Base-by-base conservation (phyloP, 805 yeast species). In the Blastobotrys muscicola region DNA sequence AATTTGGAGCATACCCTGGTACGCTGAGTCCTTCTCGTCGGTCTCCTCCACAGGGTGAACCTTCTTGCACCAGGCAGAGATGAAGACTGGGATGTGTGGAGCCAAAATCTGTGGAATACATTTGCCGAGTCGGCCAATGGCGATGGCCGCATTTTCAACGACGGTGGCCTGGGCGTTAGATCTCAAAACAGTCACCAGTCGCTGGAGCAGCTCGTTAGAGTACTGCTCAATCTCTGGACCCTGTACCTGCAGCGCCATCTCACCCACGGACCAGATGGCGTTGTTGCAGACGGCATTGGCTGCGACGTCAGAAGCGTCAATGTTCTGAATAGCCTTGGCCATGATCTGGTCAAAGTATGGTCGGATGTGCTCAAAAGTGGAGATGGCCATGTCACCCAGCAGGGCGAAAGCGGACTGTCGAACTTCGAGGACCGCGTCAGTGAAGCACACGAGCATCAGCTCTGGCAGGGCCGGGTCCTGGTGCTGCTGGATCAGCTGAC, bases 251-350 rank as follows among this genome's bases (percentile, higher is more conserved):
- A 87, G 68, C 3, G 85, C 71, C 29, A 92, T 76, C 60, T 92
- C 95, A 36, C 98, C 97, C 10, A 84, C 65, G 1, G 95, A 76
- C 98, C 98, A 92, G 40, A 85, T 78, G 1, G 97, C 92, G 61
- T 92, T 92, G 62, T 84, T 85, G 54, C 80, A 80, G 2, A 83
- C 86, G 0, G 90, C 77, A 47, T 79, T 77, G 2, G 83, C 86
- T 38, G 65, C 66, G 49, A 71, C 68, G 50, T 76, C 72, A 3
- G 82, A 79, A 16, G 52, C 42, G 31, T 59, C 61, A 49, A 87
- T 78, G 46, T 78, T 71, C n/a, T 76, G 68, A 48, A 86, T 64
- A 14, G 85, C 65, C 37, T 73, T 71, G 51, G 55, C 51, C 48
- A 68, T 53, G 10, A 68, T 47, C 26, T 52, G 45, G 15, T 59